Evolutionary conservation across 1,284 basidiomycete genomes (phyloP).

Genomic region (Clitocybe nebularis): DNA sequence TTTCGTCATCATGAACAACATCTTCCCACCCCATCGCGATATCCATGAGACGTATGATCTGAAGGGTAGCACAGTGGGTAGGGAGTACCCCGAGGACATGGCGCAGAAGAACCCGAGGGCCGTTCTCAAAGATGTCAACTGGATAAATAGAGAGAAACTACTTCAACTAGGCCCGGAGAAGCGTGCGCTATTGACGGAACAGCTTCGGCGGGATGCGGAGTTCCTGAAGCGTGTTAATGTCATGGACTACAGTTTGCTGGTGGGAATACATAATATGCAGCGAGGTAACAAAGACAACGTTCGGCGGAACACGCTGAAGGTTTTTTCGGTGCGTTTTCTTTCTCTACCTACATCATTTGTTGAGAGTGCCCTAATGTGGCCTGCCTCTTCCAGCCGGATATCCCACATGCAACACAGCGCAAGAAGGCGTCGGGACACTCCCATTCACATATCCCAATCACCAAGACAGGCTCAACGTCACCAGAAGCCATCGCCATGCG

Average conservation of each 20-base stretch:
- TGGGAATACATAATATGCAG: conserved; percentile 91
- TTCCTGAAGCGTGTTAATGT: conserved; percentile 82
- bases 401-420: conserved; percentile 34
- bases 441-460: conserved; percentile 8
- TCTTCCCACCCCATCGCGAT: conserved; percentile 96
- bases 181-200: conserved; percentile 84
- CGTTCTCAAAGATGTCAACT: conserved; percentile 95
- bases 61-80: conserved; percentile 90
- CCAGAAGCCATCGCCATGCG: conserved; percentile 81
- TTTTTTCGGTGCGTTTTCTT: conserved; percentile 75
- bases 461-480: conserved; percentile 19
- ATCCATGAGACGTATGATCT: conserved; percentile 98
- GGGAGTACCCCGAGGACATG: conserved; percentile 87
- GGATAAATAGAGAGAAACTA: conserved; percentile 79
- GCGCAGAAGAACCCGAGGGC: conserved; percentile 77
- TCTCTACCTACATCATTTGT: too few relatives aligned
- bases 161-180: conserved; percentile 95
- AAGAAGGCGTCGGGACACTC: conserved; percentile 18
- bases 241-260: conserved; percentile 95
- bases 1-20: conserved; percentile 99
- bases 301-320: conserved; percentile 83
- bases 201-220: conserved; percentile 83
- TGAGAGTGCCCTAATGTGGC: too few relatives aligned
- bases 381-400: conserved; percentile 50
- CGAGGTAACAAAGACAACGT: conserved; percentile 91